Conservation (phyloP, 768 basidiomycete species). For the Tricholoma matsutake region DNA sequence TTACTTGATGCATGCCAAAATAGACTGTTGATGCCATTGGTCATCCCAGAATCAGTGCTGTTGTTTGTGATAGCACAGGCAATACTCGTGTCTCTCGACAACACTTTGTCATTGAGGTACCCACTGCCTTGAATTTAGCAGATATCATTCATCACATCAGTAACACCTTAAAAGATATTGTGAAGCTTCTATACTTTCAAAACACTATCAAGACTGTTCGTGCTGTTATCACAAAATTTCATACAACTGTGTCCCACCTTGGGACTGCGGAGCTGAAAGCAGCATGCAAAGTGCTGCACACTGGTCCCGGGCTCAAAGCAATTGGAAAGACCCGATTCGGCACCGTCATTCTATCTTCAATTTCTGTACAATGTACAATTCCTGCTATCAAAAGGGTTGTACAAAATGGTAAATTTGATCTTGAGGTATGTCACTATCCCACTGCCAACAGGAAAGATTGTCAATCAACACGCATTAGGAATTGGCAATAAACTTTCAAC, state of each 20-base stretch:
- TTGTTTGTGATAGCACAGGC: slow-evolving; percentile 26
- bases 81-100: slow-evolving; percentile 18
- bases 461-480: neutral
- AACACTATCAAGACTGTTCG: neutral
- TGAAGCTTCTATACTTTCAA: slow-evolving; percentile 18
- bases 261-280: neutral
- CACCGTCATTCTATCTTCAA: neutral
- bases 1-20: too few species aligned
- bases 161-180: slow-evolving; percentile 23
- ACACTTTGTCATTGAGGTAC: slow-evolving; percentile 5
- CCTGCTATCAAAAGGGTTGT: too few species aligned
- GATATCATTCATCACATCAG: slow-evolving; percentile 24
- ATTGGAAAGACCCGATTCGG: too few species aligned
- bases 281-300: neutral
- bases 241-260: neutral
- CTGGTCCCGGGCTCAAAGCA: neutral
- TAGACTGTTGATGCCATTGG: slow-evolving; percentile 17
- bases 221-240: neutral
- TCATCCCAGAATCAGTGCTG: slow-evolving; percentile 16
- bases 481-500: slow-evolving; percentile 1
- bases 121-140: slow-evolving; percentile 19
- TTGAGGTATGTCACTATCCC: neutral
- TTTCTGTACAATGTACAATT: neutral
- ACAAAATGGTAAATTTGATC: too few species aligned
- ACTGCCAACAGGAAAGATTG: slow-evolving; percentile 9